Evolutionary conservation across 345 rosid genomes (phyloP), one percentile per base, ranked within the genome.

Genomic region (Euphorbia peplus): DNA sequence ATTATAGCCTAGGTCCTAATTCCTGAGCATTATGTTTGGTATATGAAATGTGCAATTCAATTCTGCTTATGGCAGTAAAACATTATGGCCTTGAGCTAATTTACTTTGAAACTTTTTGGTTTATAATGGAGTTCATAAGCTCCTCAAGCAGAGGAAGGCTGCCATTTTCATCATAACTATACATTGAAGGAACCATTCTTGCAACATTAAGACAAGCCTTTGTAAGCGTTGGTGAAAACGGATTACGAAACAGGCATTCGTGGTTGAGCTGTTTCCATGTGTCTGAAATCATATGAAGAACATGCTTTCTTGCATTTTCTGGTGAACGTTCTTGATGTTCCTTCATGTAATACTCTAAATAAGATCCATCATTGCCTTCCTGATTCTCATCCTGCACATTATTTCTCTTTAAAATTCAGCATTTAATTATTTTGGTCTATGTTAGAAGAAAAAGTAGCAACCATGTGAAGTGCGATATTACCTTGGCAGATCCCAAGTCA

Each of bases 401-500:
- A n/a, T 41, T 29, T 37, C 1, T 4, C 29, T 21, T 82, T 82
- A 82, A 60, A 11, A 47, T 13, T 11, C n/a, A 14, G 16, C n/a
- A 13, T 21, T 21, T 2, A 28, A 24, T 44, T 29, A 22, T 66
- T 35, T 8, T 29, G 16, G 18, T n/a, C 3, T 2, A 7, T 19
- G 25, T 53, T 21, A 21, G 26, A 53, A 21, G 57, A 53, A 28
- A 22, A 47, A 6, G 11, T 19, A 42, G 30, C 0, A 59, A 75
- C 39, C 84, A 77, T 79, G 26, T 32, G 84, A 78, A 76, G 78
- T 78, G 68, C 39, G 41, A 81, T 88, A 29, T 56, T 66, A 81
- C 91, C 83, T 83, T 64, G 55, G 88, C 86, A 75, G 82, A 83
- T 78, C 89, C 89, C 41, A 86, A 75, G 66, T 85, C 86, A 72